A percentile compares a stretch with the other conserved stretches of the same genome.
phyloP scores from a whole-genome alignment of 1,284 basidiomycete species.

The Apiotrichum domesticum region DNA sequence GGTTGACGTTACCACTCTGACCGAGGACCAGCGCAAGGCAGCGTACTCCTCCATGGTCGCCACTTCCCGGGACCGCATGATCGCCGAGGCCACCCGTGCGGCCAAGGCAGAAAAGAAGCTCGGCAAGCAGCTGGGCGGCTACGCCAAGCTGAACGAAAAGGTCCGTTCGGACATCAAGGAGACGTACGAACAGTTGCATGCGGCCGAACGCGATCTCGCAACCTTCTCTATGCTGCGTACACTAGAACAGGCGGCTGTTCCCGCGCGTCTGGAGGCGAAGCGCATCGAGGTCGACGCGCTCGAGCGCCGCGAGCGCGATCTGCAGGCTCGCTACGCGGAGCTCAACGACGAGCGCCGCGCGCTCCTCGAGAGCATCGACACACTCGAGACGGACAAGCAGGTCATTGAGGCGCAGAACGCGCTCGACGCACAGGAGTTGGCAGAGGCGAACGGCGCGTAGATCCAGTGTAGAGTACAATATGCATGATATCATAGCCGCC shows the following conservation, averaged over 20 bases:
- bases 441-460: slow-evolving; percentile 3
- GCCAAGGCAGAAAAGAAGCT: slow-evolving; percentile 90
- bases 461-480: background rate
- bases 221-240: slow-evolving; percentile 66
- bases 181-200: slow-evolving; percentile 64
- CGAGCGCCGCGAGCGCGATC: slow-evolving; percentile 63
- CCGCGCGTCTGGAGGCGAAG: slow-evolving; percentile 64
- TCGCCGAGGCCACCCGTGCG: slow-evolving; percentile 72
- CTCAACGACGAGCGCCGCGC: slow-evolving; percentile 67
- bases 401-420: slow-evolving; percentile 43
- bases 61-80: slow-evolving; percentile 65
- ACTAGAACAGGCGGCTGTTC: slow-evolving; percentile 68
- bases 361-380: slow-evolving; percentile 55
- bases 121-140: slow-evolving; percentile 79
- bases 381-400: slow-evolving; percentile 45
- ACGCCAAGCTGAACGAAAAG: slow-evolving; percentile 68
- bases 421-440: slow-evolving; percentile 36
- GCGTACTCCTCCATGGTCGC: slow-evolving; percentile 63
- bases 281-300: slow-evolving; percentile 77
- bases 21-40: slow-evolving; percentile 56
- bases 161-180: slow-evolving; percentile 62
- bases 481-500: background rate
- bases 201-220: slow-evolving; percentile 63
- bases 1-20: slow-evolving; percentile 61
- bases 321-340: slow-evolving; percentile 79